Evolutionary conservation across 2,329 filamentous ascomycete species (phyloP), one percentile per base, ranked within the genome.

Genomic region (Scopulariopsis brevicaulis): DNA sequence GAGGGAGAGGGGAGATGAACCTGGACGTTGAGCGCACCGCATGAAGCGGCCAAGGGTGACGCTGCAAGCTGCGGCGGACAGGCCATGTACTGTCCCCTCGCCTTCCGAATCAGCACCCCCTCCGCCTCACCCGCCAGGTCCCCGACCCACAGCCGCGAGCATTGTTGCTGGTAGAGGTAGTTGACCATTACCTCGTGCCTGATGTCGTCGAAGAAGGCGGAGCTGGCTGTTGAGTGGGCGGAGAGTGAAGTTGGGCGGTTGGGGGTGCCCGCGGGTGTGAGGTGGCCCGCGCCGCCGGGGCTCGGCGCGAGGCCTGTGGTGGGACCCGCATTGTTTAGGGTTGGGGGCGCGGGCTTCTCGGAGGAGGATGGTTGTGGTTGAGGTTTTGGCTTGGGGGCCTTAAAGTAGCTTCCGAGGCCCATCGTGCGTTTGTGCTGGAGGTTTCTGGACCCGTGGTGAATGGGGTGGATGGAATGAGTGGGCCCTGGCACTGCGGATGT

Each of bases 141-240:
- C 40, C 80, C 82, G 22, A 90, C 83, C 88, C 88, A 91, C 37
- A 90, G 77, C 61, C 83, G 81, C 14, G 82, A 80, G 66, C 86
- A 90, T 71, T 90, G 87, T 68, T 91, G 86, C 69, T 91, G 87
- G 70, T 90, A 90, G 28, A 92, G 75, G 68, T 89, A 90, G 71
- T 89, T 90, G 60, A 89, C 86, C 87, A 91, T 91, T 60, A 91
- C 85, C 69, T 91, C 87, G 66, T 90, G 85, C 70, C 87, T 89
- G 70, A 90, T 87, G 61, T 89, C 86, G 60, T 89, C 85, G 12
- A 87, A 70, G 60, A 86, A 78, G 59, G 78, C 71, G 46, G 79
- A 82, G 65, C 77, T 82, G 54, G 70, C 70, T 28, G 53, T 32
- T 14, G 69, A 71, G 32, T 69, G 69, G 18, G 70, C 68, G n/a